phyloP scores from a whole-genome alignment of 1,284 basidiomycete genomes.

The Ganoderma lucidum region DNA sequence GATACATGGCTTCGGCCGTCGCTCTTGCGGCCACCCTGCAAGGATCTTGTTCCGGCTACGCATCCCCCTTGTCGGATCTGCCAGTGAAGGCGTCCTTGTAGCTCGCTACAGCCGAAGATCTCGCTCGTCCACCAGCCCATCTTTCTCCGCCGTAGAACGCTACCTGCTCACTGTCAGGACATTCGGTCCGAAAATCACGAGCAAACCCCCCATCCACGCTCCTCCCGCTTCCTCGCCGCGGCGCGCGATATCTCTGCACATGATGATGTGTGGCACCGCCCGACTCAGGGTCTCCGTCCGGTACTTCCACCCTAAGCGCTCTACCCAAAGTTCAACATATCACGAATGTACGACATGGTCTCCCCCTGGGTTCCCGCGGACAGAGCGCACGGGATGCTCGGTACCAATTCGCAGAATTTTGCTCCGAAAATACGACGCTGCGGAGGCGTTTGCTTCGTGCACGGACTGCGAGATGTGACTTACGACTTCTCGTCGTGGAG shows the following conservation, averaged over 20 bases:
- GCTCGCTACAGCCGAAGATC: constrained; percentile 20
- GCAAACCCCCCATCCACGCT: not conserved
- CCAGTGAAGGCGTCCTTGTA: not conserved
- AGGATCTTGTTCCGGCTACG: constrained; percentile 21
- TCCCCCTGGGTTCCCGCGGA: not conserved
- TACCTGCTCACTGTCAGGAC: constrained; percentile 5
- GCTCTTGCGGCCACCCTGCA: constrained; percentile 1
- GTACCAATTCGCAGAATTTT: constrained; percentile 3
- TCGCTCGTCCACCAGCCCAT: constrained; percentile 4
- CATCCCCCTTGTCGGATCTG: constrained; percentile 27
- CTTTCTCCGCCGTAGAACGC: not conserved
- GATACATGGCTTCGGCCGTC: constrained; percentile 12
- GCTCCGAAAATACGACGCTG: not conserved
- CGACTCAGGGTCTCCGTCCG: constrained; percentile 3
- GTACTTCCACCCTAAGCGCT: constrained; percentile 13
- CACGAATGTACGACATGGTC: constrained; percentile 3
- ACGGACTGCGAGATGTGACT: not conserved
- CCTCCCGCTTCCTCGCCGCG: not conserved
- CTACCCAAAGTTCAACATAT: not conserved
- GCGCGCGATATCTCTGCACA: constrained; percentile 5
- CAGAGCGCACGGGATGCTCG: constrained; percentile 13
- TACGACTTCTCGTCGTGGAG: not conserved
- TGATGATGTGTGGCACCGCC: constrained; percentile 14
- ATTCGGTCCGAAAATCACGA: constrained; percentile 12
- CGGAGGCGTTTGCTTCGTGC: not conserved